Base-by-base conservation (phyloP, 2,329 filamentous ascomycete species). In the Phyllosticta capitalensis region DNA sequence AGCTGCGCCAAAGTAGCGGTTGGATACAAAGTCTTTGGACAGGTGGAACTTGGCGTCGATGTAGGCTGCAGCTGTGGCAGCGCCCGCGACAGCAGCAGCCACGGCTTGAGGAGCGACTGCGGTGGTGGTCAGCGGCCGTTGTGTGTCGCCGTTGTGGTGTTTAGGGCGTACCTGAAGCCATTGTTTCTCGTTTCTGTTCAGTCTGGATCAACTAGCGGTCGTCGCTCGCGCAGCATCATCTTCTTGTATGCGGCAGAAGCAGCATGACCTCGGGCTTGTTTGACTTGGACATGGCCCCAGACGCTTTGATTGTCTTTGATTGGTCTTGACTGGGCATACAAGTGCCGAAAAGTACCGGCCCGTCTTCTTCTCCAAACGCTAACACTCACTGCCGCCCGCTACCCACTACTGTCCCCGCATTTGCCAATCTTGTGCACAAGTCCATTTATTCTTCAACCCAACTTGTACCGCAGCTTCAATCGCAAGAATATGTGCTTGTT, bases 11-110 rank as follows among this genome's bases (percentile, higher is more conserved):
- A 55, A 9, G 19, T 19, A 19, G 26, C 58, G 48, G 28, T 38
- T 50, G 58, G 28, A 21, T 14, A 22, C 12, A 4, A 59, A 63
- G 68, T 92, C 88, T 66, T 87, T 82, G 50, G 73, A 69, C 56
- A 91, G 68, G 68, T 88, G 83, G 65, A 81, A 85, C 74, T 87
- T 89, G 59, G 83, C 88, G 67, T 91, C 82, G 54, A 88, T 73
- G 65, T 89, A 89, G 12, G 79, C 78, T 48, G 81, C 80, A 17
- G 75, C 74, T 12, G 75, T 75, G 7, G 67, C 67, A 10, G 66
- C 66, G 54, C 68, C 71, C 56, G 70, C 57, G 12, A 59, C 57
- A 20, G 28, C 58, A n/a, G 52, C 58, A 7, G 58, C 58, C 5
- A 53, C 58, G 26, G 21, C 45, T 21, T 21, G 20, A 9, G 50